A percentile compares a stretch with the other conserved stretches of the same genome.
phyloP scores from a whole-genome alignment of 2,329 filamentous ascomycete species.

The Lasiodiplodia gonubiensis region DNA sequence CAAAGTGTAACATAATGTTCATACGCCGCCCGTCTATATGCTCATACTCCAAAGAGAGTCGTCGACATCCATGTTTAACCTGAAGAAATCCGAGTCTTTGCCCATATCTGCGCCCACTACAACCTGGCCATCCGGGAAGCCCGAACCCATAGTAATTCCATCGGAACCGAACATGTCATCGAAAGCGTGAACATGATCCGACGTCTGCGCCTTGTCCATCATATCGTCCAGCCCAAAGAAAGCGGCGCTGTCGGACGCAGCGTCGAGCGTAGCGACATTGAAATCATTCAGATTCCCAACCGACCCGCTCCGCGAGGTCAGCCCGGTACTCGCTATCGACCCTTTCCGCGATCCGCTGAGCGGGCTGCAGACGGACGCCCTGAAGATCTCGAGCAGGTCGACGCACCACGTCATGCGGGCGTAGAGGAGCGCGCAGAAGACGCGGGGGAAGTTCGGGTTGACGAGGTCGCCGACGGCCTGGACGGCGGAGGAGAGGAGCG shows the following conservation, averaged over 20 bases:
- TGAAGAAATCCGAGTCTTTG: not conserved
- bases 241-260: not conserved
- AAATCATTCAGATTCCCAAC: not conserved
- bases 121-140: not conserved
- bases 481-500: not conserved
- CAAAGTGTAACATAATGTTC: too few species aligned
- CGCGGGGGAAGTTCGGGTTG: slow-evolving; percentile 1
- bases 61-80: slow-evolving; percentile 1
- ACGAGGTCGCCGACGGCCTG: not conserved
- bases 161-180: not conserved
- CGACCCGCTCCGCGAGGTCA: not conserved
- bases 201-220: not conserved
- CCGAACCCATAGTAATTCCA: not conserved
- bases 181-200: not conserved
- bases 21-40: not conserved
- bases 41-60: slow-evolving; percentile 1
- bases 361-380: not conserved
- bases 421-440: slow-evolving; percentile 3
- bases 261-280: not conserved
- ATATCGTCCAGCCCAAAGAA: not conserved
- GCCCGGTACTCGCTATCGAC: not conserved
- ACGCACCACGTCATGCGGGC: slow-evolving; percentile 9
- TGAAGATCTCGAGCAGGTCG: not conserved
- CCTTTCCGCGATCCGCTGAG: not conserved
- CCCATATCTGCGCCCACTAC: not conserved